Base-by-base conservation (phyloP, 2,329 filamentous ascomycete species). In the Acephala macrosclerotiorum region DNA sequence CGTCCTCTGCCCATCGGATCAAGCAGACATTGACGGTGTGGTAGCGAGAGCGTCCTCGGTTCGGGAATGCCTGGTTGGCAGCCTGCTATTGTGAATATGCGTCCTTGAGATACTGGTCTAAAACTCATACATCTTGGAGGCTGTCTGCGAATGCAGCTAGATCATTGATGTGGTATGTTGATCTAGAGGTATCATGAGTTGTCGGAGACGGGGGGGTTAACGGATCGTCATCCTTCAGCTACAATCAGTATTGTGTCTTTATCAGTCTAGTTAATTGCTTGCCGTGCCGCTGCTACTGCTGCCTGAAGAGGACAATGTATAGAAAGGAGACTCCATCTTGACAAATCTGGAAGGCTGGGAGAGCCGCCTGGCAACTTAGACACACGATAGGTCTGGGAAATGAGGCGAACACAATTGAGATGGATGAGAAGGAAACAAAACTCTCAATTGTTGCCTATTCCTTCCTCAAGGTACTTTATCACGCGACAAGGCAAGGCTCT, bases 1-100 rank as follows among this genome's bases (percentile, higher is more conserved):
- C 85, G 68, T 88, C 85, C 2, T 80, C 84, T 57, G 81, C 82
- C 86, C 86, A 88, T 74, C 87, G 84, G 26, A 88, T 76, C 45
- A 88, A 77, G 20, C 88, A 77, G 2, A 81, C 81, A 63, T 85
- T 81, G 3, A 88, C 85, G 60, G 85, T 85, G 65, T 78, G 81
- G 75, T 88, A 88, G 63, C 85, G 80, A 69, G 81, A 75, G 61
- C 80, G 79, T 40, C 84, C 84, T 53, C 80, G 80, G 71, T 87
- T 88, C 7, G 86, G 86, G 60, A 70, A 70, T 3, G 68, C 68
- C n/a, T 60, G 59, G 16, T 70, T 64, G 16, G 66, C 66, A 29
- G 68, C 66, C 67, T 69, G 25, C 1, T 25, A 1, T 35, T 1
- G 57, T 47, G 29, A 63, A 22, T 38, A 45, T 60, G 12, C 60